Base-by-base conservation (phyloP, 2,329 filamentous ascomycete species). In the Ascosphaera apis region DNA sequence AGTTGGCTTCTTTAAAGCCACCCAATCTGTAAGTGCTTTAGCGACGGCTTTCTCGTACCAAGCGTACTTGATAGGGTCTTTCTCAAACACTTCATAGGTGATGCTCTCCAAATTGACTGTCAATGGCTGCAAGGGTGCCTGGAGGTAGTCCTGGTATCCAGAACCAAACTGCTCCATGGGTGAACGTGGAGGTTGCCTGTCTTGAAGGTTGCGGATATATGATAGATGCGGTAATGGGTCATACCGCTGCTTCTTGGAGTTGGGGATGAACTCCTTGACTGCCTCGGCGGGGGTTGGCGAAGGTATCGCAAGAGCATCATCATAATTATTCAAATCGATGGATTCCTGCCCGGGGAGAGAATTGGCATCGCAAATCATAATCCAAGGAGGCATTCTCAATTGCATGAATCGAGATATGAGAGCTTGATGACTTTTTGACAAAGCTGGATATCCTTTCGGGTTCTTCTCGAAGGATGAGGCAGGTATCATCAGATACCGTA, bases 51-150 rank as follows among this genome's bases (percentile, higher is more conserved):
- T 65, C 53, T 95, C 83, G 51, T 98, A 98, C 65, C 86, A 91
- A 43, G 83, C 74, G 52, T 98, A 98, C 56, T 98, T 98, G 57
- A 98, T 79, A 0, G 88, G 88, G 43, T 98, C 91, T 45, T 91
- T 91, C 53, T 98, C 88, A 48, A 98, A 98, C 2, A 95, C 86
- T 52, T 98, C 88, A 53, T 98, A 98, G 0, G 88, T 98, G 31
- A 91, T 79, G 33, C 83, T 92, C 53, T 98, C 91, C 11, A 98
- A 66, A 46, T 98, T 98, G 54, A 98, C 88, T 0, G 86, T 86
- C 11, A 98, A 65, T 0, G 88, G 88, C 53, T 98, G 91, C 30
- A 98, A 63, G 2, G 88, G 88, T 2, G 84, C 84, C 53, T 98
- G 88, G 8, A 98, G 65, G 65, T 88, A 98, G 53, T 98, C 88